Evolutionary conservation across 2,329 filamentous ascomycete species (phyloP).

Genomic region (Incumbomyces lentus): DNA sequence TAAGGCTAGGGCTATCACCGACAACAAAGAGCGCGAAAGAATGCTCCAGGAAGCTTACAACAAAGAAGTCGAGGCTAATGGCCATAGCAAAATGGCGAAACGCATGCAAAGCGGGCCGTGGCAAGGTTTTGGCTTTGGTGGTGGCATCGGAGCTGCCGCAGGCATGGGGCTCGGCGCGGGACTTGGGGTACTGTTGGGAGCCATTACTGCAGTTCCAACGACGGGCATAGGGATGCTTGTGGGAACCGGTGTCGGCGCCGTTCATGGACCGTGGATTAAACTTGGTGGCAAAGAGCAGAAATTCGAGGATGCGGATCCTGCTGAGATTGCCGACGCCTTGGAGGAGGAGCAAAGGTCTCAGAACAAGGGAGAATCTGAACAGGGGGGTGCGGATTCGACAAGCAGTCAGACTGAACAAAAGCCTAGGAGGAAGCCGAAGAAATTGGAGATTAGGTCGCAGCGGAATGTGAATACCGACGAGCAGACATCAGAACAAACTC

Average conservation of each 20-base stretch:
- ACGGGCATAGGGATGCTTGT: conserved; percentile 12
- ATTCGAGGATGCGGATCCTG: conserved; percentile 15
- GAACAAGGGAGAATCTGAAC: background rate
- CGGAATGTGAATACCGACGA: background rate
- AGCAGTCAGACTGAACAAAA: conserved; percentile 7
- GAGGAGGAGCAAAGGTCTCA: conserved; percentile 7
- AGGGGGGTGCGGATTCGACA: background rate
- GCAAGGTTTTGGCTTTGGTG: conserved; percentile 14
- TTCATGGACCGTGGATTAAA: conserved; percentile 15
- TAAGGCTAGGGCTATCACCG: conserved; percentile 11
- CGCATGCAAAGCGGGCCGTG: conserved; percentile 13
- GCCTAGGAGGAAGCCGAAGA: conserved; percentile 10
- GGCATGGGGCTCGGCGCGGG: conserved; percentile 12
- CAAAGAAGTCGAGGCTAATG: conserved; percentile 15
- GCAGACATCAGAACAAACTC: too few species aligned
- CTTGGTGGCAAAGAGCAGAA: conserved; percentile 13
- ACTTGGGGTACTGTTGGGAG: conserved; percentile 12
- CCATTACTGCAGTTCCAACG: conserved; percentile 10
- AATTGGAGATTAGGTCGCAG: conserved; percentile 11
- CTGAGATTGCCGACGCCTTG: conserved; percentile 10
- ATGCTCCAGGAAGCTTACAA: conserved; percentile 14
- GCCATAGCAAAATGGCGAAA: conserved; percentile 15
- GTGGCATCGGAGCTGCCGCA: conserved; percentile 15
- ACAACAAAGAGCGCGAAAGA: conserved; percentile 11
- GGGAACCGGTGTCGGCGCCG: conserved; percentile 10